phyloP scores from a whole-genome alignment of 805 yeast genomes.

The Suhomyces faveliae region DNA sequence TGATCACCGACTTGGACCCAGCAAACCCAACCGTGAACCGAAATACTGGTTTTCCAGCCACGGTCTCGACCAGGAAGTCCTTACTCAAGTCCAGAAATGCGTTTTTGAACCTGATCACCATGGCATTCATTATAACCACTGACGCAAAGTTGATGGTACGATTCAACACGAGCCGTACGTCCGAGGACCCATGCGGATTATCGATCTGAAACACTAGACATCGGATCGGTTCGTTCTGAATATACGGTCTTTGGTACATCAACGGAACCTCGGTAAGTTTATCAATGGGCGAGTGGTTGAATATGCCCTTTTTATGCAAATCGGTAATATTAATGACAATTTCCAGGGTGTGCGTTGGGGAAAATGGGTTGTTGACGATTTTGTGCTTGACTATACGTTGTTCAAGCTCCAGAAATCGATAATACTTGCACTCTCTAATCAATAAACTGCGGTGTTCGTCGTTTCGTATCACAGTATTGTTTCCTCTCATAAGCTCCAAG shows the following conservation, averaged over 20 bases:
- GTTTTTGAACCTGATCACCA: constrained; percentile 21
- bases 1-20: constrained; percentile 30
- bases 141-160: constrained; percentile 22
- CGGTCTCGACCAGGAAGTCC: constrained; percentile 16
- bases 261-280: constrained; percentile 21
- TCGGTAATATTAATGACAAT: constrained; percentile 53
- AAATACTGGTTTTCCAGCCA: constrained; percentile 16
- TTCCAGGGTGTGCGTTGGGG: constrained; percentile 44
- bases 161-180: constrained; percentile 34
- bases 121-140: constrained; percentile 25
- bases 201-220: constrained; percentile 33
- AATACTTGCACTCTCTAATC: constrained; percentile 71
- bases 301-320: constrained; percentile 38
- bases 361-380: constrained; percentile 52
- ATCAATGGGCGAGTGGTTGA: constrained; percentile 18
- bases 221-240: constrained; percentile 32
- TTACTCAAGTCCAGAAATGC: constrained; percentile 22
- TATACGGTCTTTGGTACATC: constrained; percentile 33
- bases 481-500: constrained; percentile 56
- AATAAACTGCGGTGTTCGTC: constrained; percentile 58
- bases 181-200: constrained; percentile 18
- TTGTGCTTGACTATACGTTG: constrained; percentile 60
- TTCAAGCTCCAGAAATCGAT: constrained; percentile 71
- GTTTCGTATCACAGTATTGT: constrained; percentile 43
- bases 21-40: constrained; percentile 25